Base-by-base conservation (phyloP, 345 rosid species). In the Gossypium thurberi region DNA sequence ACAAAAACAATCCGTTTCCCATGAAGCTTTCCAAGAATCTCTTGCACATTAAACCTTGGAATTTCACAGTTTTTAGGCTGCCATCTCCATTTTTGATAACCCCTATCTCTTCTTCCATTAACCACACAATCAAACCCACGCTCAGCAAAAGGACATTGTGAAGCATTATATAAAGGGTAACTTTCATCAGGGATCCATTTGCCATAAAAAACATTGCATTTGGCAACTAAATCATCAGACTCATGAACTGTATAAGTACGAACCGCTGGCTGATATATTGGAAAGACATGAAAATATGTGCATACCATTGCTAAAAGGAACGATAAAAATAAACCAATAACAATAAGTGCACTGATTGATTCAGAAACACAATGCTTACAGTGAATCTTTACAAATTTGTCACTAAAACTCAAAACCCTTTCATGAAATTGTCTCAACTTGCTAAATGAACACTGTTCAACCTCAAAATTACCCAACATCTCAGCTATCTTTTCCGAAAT, bases 151-250 rank as follows among this genome's bases (percentile, higher is more conserved):
- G 91, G 88, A 61, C 96, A 90, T 11, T 60, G 44, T 1, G 96
- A 90, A 33, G 92, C 82, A 83, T 88, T 86, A 60, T 88, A 90
- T 26, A 88, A 74, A 53, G 96, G 96, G 74, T 90, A 87, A 69
- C 65, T 76, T 66, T 83, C 85, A 69, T 88, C 92, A 21, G 58
- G 83, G 46, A 87, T 64, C 96, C 96, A 90, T 40, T 77, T 81
- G 44, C 92, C 95, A 40, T 80, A 69, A 56, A 84, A 88, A 60
- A 84, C 72, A 83, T 86, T 83, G 77, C 91, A 90, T 65, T 53
- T 69, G 0, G 56, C 74, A 53, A 74, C 20, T 1, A 82, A 73
- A 71, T 63, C 62, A 65, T 66, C 76, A 25, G 82, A 72, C 13
- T 57, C 56, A 15, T 80, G 82, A 76, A 80, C 56, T 66, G 62